Evolutionary conservation across 2,329 filamentous ascomycete genomes (phyloP).

Genomic region (Plectosphaerella plurivora): DNA sequence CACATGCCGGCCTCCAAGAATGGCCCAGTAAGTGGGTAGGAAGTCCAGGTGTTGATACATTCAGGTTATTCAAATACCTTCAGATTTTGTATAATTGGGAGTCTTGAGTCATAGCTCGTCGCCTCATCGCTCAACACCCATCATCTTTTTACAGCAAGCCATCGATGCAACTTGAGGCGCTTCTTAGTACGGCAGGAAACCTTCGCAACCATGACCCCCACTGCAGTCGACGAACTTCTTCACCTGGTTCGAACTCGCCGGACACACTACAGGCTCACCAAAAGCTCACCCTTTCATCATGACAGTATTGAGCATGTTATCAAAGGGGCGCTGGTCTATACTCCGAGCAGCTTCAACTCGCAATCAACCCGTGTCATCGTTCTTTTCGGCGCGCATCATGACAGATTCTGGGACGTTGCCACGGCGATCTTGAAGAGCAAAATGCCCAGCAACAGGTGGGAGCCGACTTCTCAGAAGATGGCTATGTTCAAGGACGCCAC

Average conservation of each 20-base stretch:
- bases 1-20: no score
- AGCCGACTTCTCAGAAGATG: slow-evolving; percentile 40
- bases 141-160: no score
- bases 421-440: slow-evolving; percentile 61
- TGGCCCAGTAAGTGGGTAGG: no score
- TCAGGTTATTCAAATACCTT: no score
- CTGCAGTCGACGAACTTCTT: no score
- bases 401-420: slow-evolving; percentile 79
- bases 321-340: slow-evolving; percentile 58
- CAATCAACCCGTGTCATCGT: slow-evolving; percentile 77
- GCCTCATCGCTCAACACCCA: no score
- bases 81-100: no score
- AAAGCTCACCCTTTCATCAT: slow-evolving; percentile 54
- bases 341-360: slow-evolving; percentile 83
- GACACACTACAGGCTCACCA: slow-evolving; percentile 63
- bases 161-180: no score
- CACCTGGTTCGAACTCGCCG: slow-evolving; percentile 64
- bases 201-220: no score
- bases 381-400: slow-evolving; percentile 76
- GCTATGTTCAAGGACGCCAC: slow-evolving; percentile 64
- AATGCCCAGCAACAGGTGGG: slow-evolving; percentile 64
- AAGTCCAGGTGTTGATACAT: no score
- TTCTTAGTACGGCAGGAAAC: no score
- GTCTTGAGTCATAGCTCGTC: no score
- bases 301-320: slow-evolving; percentile 62